phyloP scores from a whole-genome alignment of 495 filamentous ascomycete genomes.

The Podospora conica region DNA sequence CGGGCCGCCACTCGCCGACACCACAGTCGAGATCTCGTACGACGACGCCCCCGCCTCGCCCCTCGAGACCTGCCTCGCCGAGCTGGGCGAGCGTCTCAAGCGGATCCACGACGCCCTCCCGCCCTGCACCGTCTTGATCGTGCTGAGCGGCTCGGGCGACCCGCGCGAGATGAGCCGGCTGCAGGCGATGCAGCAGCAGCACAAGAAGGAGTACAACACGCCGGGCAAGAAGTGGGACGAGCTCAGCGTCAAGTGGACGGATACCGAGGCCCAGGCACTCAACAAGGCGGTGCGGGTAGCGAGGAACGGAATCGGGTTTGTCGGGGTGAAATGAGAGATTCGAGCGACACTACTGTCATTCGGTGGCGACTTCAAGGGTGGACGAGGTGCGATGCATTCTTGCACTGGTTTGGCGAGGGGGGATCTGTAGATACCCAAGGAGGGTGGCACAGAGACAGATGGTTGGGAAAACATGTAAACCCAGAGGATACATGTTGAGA shows the following conservation, averaged over 20 bases:
- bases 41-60: conserved; percentile 30
- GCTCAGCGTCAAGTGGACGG: conserved; percentile 84
- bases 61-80: conserved; percentile 43
- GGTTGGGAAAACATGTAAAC: background rate
- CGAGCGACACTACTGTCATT: background rate
- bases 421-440: background rate
- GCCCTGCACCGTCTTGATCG: conserved; percentile 75
- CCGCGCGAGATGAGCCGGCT: conserved; percentile 70
- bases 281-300: conserved; percentile 63
- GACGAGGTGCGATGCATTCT: background rate
- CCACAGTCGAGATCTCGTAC: background rate
- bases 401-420: background rate
- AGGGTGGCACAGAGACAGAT: background rate
- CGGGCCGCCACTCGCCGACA: conserved; percentile 15
- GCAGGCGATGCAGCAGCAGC: conserved; percentile 64
- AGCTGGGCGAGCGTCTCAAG: conserved; percentile 51
- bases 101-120: conserved; percentile 71
- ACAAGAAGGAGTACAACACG: conserved; percentile 67
- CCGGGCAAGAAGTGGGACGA: conserved; percentile 79
- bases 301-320: conserved; percentile 72
- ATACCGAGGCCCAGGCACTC: conserved; percentile 73
- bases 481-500: background rate
- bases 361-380: background rate
- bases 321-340: conserved; percentile 60
- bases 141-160: conserved; percentile 86